Evolutionary conservation across 2,329 filamentous ascomycete species (phyloP), one percentile per base, ranked within the genome.

Genomic region (Cryphonectria parasitica): DNA sequence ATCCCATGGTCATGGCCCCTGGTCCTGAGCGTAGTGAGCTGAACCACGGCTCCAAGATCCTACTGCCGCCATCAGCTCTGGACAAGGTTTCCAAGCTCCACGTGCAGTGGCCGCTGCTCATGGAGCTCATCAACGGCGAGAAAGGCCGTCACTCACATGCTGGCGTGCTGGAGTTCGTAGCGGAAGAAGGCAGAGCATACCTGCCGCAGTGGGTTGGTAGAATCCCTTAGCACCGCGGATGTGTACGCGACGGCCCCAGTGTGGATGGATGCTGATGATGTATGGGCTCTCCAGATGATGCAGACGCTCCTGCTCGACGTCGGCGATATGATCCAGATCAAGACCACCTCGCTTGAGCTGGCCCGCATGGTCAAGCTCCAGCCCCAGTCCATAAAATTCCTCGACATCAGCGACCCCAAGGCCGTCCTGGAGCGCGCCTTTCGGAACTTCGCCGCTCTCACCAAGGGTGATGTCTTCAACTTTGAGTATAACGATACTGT

Each of bases 41-140:
- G 73, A 98, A 98, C 85, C 95, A 96, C 79, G 96, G 96, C 75
- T 97, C 95, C 82, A 99, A 99, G 85, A 95, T 99, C 77, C 93
- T 99, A 79, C 90, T 99, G 74, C 96, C 96, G n/a, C 92, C 96
- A 0, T 97, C 94, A 49, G 95, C 96, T 7, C 88, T 99, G 69
- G 95, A 99, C 84, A 99, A 98, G 82, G 92, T 99, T 75, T 98
- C 96, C 22, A 89, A 95, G 78, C 85, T 99, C 22, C 95, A 98
- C 81, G 97, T 99, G 73, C 95, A 97, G 79, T 99, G 97, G 85
- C 96, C 96, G 10, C 93, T 99, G 85, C 88, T 98, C 75, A 97
- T 99, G 84, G 95, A 99, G 87, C 87, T 99, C 75, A 92, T 93
- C 76, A 99, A 98, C 79, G 94, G 95, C 34, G 89, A 91, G 73